Percentiles rank a stretch among this genome's conserved stretches.
phyloP scores from a whole-genome alignment of 768 basidiomycete species.

The Paxillus involutus region DNA sequence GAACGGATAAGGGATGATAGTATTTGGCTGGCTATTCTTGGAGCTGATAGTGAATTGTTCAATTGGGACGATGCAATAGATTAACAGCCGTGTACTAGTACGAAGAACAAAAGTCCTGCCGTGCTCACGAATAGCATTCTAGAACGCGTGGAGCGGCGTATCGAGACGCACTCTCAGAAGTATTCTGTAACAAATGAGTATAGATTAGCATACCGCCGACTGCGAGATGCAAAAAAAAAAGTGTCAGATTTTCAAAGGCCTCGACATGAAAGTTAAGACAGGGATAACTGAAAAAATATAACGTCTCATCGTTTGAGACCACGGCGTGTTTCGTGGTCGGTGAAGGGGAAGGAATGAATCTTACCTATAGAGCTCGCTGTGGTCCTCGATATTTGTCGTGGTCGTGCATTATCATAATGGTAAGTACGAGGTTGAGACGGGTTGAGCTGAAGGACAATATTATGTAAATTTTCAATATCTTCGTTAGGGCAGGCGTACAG shows the following conservation, averaged over 20 bases:
- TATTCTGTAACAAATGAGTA: background rate
- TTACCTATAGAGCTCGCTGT: no score
- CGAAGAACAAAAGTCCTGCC: background rate
- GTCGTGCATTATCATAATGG: no score
- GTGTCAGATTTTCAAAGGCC: constrained; percentile 10
- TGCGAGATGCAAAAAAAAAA: background rate
- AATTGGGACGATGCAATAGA: background rate
- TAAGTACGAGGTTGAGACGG: no score
- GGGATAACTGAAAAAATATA: constrained; percentile 28
- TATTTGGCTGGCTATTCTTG: background rate
- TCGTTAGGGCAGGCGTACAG: no score
- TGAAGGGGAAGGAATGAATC: no score
- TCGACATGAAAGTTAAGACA: constrained; percentile 31
- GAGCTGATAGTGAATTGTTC: background rate
- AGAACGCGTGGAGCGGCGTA: background rate
- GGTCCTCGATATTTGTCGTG: no score
- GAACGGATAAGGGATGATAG: background rate
- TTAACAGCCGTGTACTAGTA: background rate
- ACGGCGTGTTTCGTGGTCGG: no score
- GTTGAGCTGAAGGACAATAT: no score
- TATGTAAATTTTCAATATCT: no score
- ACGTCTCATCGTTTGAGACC: constrained; percentile 17
- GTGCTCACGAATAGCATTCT: background rate
- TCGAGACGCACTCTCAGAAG: no score
- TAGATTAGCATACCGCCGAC: background rate